Conservation (phyloP, 2,329 filamentous ascomycete genomes). For the Aaosphaeria arxii region DNA sequence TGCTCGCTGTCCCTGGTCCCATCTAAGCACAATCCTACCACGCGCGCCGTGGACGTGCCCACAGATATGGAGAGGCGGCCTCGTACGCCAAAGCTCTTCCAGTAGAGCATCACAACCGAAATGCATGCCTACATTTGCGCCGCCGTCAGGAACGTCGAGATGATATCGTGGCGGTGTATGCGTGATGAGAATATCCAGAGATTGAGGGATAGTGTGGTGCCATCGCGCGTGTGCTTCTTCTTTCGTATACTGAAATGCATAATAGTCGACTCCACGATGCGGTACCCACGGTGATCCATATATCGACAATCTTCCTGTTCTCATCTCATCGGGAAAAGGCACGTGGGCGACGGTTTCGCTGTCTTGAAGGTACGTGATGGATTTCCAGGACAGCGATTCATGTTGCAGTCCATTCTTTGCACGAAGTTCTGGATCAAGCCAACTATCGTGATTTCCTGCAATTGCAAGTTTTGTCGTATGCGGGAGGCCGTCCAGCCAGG, state of each 20-base stretch:
- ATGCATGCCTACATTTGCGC: slow-evolving; percentile 22
- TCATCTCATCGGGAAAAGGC: slow-evolving; percentile 75
- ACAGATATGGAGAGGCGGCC: slow-evolving; percentile 71
- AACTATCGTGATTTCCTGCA: slow-evolving; percentile 75
- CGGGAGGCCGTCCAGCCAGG: slow-evolving; percentile 72
- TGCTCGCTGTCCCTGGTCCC: neutral
- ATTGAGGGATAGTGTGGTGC: slow-evolving; percentile 50
- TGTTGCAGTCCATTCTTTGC: neutral
- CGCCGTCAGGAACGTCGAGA: slow-evolving; percentile 45
- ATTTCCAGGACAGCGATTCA: slow-evolving; percentile 40
- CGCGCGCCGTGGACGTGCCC: slow-evolving; percentile 66
- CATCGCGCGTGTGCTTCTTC: slow-evolving; percentile 29
- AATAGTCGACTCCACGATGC: neutral
- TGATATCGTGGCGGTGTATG: slow-evolving; percentile 76
- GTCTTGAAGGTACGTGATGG: slow-evolving; percentile 60
- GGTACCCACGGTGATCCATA: too few relatives aligned
- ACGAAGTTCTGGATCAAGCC: slow-evolving; percentile 6
- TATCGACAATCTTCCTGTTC: slow-evolving; percentile 55
- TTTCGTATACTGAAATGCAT: slow-evolving; percentile 70
- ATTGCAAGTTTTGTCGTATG: slow-evolving; percentile 77
- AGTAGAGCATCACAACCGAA: slow-evolving; percentile 67
- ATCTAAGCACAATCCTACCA: neutral
- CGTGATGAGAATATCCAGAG: slow-evolving; percentile 73
- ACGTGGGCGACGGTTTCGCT: slow-evolving; percentile 61
- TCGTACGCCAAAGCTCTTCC: slow-evolving; percentile 66